Conservation (phyloP, 805 yeast species). For the Nakazawaea populi region DNA sequence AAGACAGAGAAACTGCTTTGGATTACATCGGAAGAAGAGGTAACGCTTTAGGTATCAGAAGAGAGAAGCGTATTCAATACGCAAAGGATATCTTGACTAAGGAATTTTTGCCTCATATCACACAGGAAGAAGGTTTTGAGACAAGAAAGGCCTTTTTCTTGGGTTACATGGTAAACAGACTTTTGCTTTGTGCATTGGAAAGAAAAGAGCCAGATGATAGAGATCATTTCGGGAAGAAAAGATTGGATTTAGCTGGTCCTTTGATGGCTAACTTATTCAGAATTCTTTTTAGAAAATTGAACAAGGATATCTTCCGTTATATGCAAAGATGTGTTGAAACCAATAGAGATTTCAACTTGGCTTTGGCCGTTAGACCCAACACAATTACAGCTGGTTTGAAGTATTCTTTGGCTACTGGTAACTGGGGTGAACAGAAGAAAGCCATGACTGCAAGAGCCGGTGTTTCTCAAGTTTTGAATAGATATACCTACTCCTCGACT, state of each 20-base stretch:
- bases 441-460: constrained; percentile 99
- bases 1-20: constrained; percentile 95
- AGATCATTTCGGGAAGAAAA: constrained; percentile 98
- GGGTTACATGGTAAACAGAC: constrained; percentile 96
- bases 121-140: constrained; percentile 96
- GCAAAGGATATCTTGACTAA: constrained; percentile 96
- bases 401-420: constrained; percentile 98
- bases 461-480: constrained; percentile 95
- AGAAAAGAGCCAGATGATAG: constrained; percentile 98
- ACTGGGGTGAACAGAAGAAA: constrained; percentile 99
- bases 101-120: constrained; percentile 94
- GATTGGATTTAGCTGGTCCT: constrained; percentile 98
- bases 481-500: constrained; percentile 98
- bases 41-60: constrained; percentile 90
- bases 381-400: constrained; percentile 96
- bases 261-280: constrained; percentile 92
- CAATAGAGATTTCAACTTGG: constrained; percentile 93
- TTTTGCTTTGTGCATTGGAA: constrained; percentile 91
- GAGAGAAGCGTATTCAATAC: constrained; percentile 96
- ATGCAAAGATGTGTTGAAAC: constrained; percentile 99
- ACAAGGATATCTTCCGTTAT: constrained; percentile 94
- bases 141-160: constrained; percentile 94
- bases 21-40: constrained; percentile 99
- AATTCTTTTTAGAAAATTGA: constrained; percentile 85
- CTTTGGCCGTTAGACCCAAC: constrained; percentile 93